Evolutionary conservation across 352 stramenopile genomes (phyloP).

Genomic region (Globisporangium lucens): DNA sequence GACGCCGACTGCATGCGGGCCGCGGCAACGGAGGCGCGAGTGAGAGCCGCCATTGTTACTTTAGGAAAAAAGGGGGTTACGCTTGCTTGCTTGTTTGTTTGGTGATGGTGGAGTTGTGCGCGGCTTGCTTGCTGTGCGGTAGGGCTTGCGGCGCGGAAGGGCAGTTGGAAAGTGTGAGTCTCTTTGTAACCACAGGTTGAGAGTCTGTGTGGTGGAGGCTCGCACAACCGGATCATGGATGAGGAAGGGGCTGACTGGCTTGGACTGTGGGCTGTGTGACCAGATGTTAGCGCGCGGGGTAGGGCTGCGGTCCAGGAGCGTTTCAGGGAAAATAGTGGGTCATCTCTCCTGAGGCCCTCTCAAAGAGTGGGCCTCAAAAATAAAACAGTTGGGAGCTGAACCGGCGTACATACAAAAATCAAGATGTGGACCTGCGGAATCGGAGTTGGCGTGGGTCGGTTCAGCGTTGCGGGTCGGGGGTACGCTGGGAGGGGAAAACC

Average conservation of each 20-base stretch:
- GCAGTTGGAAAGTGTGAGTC: conserved; percentile 41
- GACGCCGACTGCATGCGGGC: conserved; percentile 69
- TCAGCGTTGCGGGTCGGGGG: not conserved
- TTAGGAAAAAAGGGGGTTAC: not conserved
- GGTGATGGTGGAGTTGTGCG: not conserved
- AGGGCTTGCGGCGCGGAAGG: conserved; percentile 3
- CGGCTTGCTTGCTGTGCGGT: not conserved
- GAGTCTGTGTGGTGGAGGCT: conserved; percentile 11
- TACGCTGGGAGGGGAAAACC: conserved; percentile 9
- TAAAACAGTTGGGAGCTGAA: not conserved
- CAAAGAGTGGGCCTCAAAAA: no score
- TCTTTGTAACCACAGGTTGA: not conserved
- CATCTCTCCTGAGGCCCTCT: not conserved
- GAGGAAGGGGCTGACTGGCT: not conserved
- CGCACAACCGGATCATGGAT: not conserved
- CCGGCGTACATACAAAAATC: not conserved
- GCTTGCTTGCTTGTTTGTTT: not conserved
- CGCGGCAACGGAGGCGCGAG: conserved; percentile 61
- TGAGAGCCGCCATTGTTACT: conserved; percentile 51
- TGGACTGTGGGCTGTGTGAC: not conserved
- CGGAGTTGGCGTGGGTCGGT: not conserved
- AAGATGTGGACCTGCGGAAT: conserved; percentile 17
- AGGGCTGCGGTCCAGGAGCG: not conserved
- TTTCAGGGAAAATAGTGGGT: not conserved
- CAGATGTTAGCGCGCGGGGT: not conserved